Percentiles rank a stretch among this genome's conserved stretches.
Conservation (phyloP, 768 basidiomycete species). For the Dioszegia aurantiaca region DNA sequence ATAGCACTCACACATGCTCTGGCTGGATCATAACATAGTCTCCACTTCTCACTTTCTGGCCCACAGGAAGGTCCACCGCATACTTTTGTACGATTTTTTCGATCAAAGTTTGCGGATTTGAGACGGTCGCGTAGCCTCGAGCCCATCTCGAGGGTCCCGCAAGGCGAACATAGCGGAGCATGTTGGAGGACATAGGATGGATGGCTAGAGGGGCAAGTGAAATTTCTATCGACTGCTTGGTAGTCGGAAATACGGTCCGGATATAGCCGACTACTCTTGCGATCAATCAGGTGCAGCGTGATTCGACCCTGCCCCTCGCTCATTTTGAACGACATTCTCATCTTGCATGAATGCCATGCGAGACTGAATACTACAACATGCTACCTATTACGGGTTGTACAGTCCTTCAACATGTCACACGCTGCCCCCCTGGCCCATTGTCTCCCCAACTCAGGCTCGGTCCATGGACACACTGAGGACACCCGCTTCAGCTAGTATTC, state of each 20-base stretch:
- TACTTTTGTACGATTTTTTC: conserved; percentile 98
- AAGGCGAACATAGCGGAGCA: conserved; percentile 9
- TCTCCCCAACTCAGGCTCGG: no score
- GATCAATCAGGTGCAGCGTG: neutral
- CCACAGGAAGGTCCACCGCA: conserved; percentile 79
- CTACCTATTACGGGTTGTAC: no score
- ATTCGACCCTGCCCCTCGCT: no score
- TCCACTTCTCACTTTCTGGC: conserved; percentile 79
- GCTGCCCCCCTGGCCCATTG: no score
- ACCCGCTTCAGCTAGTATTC: no score
- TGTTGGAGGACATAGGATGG: neutral
- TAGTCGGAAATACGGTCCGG: conserved; percentile 1
- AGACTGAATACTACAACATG: no score
- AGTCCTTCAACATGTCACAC: no score
- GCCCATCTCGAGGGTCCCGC: conserved; percentile 6
- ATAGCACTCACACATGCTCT: conserved; percentile 69
- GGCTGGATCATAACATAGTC: conserved; percentile 99
- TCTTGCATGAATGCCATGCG: no score
- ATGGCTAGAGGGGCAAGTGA: neutral
- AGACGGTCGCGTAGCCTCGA: conserved; percentile 37
- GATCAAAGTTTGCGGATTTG: conserved; percentile 71
- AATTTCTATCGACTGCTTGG: neutral
- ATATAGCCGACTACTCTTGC: conserved; percentile 5
- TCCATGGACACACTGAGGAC: no score
- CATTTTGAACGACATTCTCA: no score